Evolutionary conservation across 1,139 yeast genomes (phyloP).

Genomic region (Kurtzmaniella quercitrusa): DNA sequence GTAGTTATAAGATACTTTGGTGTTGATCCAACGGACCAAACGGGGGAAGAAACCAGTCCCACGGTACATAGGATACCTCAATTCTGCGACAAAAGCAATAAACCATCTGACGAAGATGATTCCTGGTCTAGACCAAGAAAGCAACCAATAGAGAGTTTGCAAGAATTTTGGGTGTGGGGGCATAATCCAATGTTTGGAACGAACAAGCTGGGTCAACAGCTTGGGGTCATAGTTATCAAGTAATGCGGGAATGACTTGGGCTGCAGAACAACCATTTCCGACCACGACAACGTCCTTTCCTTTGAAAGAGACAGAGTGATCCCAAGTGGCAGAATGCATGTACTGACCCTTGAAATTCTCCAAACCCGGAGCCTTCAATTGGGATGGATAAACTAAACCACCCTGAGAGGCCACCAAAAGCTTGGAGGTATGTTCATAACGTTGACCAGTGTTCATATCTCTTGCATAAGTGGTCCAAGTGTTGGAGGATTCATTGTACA

Average conservation of each 20-base stretch:
- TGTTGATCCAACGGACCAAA: constrained; percentile 22
- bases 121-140: constrained; percentile 24
- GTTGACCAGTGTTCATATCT: constrained; percentile 32
- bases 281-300: constrained; percentile 32
- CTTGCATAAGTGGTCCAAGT: constrained; percentile 35
- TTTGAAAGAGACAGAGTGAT: constrained; percentile 34
- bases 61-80: constrained; percentile 32
- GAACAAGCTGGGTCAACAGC: constrained; percentile 29
- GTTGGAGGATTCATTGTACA: constrained; percentile 27
- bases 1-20: constrained; percentile 18
- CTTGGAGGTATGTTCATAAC: constrained; percentile 22
- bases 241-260: constrained; percentile 36
- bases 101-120: constrained; percentile 25
- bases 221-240: constrained; percentile 25
- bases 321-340: constrained; percentile 49
- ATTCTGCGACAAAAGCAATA: constrained; percentile 27
- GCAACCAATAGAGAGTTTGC: constrained; percentile 17
- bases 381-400: constrained; percentile 34
- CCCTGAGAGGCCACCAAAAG: constrained; percentile 34
- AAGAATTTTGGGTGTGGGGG: constrained; percentile 33
- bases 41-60: constrained; percentile 28
- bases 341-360: constrained; percentile 40
- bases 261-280: constrained; percentile 46
- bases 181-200: constrained; percentile 37
- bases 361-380: constrained; percentile 30